Percentiles rank a stretch among this genome's conserved stretches.
phyloP scores from a whole-genome alignment of 2,329 filamentous ascomycete genomes.

The Botrytis galanthina region DNA sequence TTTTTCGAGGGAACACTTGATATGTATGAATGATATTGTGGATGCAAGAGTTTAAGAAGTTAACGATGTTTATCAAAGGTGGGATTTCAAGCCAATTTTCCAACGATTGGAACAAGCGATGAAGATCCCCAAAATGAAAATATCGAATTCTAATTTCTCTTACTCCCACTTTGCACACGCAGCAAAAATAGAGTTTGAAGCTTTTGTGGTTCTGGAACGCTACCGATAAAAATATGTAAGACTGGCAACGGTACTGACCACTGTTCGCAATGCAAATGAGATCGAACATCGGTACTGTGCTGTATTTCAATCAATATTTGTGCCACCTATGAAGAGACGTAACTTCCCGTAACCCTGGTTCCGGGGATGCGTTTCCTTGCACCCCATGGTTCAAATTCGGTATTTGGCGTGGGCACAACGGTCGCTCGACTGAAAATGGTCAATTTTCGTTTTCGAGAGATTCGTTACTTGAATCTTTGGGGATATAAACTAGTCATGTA shows the following conservation, averaged over 20 bases:
- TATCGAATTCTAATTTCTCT: not conserved
- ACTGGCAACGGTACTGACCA: not conserved
- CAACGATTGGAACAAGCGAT: not conserved
- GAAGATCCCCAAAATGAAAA: slow-evolving; percentile 8
- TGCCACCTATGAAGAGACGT: not conserved
- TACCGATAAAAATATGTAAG: not conserved
- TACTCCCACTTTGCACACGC: not conserved
- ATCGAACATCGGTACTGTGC: not conserved
- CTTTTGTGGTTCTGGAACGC: slow-evolving; percentile 2
- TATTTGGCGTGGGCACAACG: not conserved
- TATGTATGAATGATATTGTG: not conserved
- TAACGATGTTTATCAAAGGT: slow-evolving; percentile 5
- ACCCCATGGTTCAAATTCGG: slow-evolving; percentile 2
- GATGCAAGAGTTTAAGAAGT: slow-evolving; percentile 1
- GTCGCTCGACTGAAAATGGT: not conserved
- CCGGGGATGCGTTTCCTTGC: slow-evolving; percentile 3
- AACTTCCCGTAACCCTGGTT: slow-evolving; percentile 1
- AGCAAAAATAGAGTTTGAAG: not conserved
- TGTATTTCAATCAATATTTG: not conserved
- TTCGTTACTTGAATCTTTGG: not conserved
- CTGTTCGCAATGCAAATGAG: not conserved
- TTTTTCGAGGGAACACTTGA: not conserved
- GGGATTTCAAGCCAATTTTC: slow-evolving; percentile 9
- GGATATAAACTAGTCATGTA: not conserved
- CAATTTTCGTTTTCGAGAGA: not conserved